Conservation (phyloP, 768 basidiomycete species). For the Cystofilobasidium bisporidii region DNA sequence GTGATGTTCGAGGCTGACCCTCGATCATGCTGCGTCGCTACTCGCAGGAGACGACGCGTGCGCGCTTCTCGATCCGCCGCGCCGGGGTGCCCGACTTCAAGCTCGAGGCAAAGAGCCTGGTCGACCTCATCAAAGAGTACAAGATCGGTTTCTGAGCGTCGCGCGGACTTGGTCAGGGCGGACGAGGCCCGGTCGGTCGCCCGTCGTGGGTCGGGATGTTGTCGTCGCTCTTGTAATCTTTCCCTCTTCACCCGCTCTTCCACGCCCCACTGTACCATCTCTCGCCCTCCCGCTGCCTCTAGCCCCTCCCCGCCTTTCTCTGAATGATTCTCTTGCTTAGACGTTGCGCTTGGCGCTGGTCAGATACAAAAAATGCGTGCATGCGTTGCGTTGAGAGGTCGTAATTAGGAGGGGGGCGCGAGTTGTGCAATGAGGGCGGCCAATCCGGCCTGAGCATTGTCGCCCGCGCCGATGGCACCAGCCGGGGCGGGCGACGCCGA, state of each 20-base stretch:
- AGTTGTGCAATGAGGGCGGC: background rate
- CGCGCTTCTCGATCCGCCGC: constrained; percentile 69
- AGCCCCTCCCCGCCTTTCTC: too few relatives aligned
- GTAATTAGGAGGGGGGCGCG: background rate
- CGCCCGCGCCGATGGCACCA: background rate
- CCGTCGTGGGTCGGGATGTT: too few relatives aligned
- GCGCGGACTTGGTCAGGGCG: too few relatives aligned
- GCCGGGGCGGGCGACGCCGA: background rate
- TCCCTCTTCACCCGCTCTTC: too few relatives aligned
- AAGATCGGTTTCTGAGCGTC: background rate
- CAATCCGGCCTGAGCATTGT: background rate
- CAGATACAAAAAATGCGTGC: background rate
- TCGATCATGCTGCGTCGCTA: background rate
- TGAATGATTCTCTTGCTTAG: too few relatives aligned
- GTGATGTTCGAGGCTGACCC: background rate
- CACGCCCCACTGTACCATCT: too few relatives aligned
- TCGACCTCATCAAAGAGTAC: constrained; percentile 50
- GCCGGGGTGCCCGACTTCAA: constrained; percentile 59
- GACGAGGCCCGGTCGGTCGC: too few relatives aligned
- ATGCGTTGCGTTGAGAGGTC: background rate
- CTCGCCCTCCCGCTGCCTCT: too few relatives aligned
- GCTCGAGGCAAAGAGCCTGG: constrained; percentile 53
- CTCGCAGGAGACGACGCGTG: constrained; percentile 62
- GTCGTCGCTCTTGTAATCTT: too few relatives aligned
- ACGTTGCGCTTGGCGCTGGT: too few relatives aligned